Percentiles rank a stretch among this genome's conserved stretches.
These are phyloP conservation scores for Leccinum rimulosum DNA, from an alignment of 768 basidiomycete species.

Conservation along the genomic window DNA sequence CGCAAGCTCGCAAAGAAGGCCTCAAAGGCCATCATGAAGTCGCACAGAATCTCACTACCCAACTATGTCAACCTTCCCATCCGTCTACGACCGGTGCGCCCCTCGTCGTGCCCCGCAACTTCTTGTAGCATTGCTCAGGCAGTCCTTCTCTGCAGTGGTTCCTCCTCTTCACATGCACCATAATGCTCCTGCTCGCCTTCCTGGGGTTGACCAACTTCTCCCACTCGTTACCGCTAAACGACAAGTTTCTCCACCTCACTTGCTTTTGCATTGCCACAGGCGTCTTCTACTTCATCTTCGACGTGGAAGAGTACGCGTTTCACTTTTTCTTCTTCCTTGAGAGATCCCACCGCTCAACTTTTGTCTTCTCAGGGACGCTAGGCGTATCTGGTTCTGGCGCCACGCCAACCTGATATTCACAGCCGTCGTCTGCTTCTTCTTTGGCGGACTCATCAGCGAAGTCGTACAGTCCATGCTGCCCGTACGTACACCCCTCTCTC, in stretches of 20 bases:
- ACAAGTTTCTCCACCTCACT: slow-evolving; percentile 77
- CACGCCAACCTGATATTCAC: slow-evolving; percentile 70
- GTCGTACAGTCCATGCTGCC: slow-evolving; percentile 78
- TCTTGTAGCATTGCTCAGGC: slow-evolving; percentile 7
- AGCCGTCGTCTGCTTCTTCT: slow-evolving; percentile 66
- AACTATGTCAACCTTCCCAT: slow-evolving; percentile 64
- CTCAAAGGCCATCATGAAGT: slow-evolving; percentile 68
- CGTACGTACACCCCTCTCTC: slow-evolving; percentile 36
- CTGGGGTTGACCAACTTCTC: slow-evolving; percentile 76
- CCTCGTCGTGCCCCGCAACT: neutral
- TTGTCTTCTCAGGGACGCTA: slow-evolving; percentile 51
- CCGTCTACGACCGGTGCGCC: slow-evolving; percentile 64
- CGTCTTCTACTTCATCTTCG: slow-evolving; percentile 85
- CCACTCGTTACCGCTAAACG: slow-evolving; percentile 64
- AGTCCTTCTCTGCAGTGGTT: slow-evolving; percentile 61
- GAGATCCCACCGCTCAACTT: neutral
- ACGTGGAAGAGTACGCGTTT: slow-evolving; percentile 76
- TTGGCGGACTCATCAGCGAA: slow-evolving; percentile 80
- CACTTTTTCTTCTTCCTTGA: too few species aligned
- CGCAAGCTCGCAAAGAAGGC: slow-evolving; percentile 42
- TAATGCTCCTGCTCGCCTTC: slow-evolving; percentile 70
- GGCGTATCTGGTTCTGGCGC: slow-evolving; percentile 88
- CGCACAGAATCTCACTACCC: slow-evolving; percentile 58
- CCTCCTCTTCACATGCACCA: slow-evolving; percentile 60
- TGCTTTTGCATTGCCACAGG: slow-evolving; percentile 74